Evolutionary conservation across 2,329 filamentous ascomycete species (phyloP), one percentile per base, ranked within the genome.

Genomic region (Fusarium praegraminearum): DNA sequence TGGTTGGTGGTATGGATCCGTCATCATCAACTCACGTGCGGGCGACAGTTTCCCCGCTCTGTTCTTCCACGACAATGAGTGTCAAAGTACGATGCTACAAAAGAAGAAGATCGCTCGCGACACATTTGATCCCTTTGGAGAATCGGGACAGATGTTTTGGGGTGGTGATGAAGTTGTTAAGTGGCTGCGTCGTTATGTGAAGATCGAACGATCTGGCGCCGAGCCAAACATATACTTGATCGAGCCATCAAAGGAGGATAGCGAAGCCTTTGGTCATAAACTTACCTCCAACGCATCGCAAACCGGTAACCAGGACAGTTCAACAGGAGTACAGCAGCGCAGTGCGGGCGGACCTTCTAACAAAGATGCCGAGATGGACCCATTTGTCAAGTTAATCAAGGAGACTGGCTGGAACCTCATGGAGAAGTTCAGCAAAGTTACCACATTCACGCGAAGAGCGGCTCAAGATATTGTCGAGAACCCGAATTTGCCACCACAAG

Each of bases 1-100:
- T 10, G 97, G 96, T 18, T 99, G 96, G 97, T 99, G 96, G 96
- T 98, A 97, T 78, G 96, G 96, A 35, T 97, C 94, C 68, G 82
- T 99, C 30, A 91, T 99, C 60, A 93, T 99, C 82, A 99, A 99
- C 78, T 93, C 93, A 2, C 86, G 92, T 15, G 90, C 91, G 1
- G 97, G 97, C 5, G 94, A 98, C 77, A 96, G 93, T 77, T 97
- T 98, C 72, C 96, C 96, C 0, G 94, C 96, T 0, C 83, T 99
- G 2, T 99, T 99, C 82, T 99, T 99, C 81, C 96, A 99, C 78
- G 96, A 99, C 76, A 94, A 90, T 67, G 96, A 99, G 82, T 99
- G 96, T 76, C 92, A 97, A 80, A 97, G 92, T 55, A 99, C 96
- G 0, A 97, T 98, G 24, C 81, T 97, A 58, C 95, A 98, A 80